phyloP scores from a whole-genome alignment of 805 yeast genomes.

The Cyberlindnera petersonii region DNA sequence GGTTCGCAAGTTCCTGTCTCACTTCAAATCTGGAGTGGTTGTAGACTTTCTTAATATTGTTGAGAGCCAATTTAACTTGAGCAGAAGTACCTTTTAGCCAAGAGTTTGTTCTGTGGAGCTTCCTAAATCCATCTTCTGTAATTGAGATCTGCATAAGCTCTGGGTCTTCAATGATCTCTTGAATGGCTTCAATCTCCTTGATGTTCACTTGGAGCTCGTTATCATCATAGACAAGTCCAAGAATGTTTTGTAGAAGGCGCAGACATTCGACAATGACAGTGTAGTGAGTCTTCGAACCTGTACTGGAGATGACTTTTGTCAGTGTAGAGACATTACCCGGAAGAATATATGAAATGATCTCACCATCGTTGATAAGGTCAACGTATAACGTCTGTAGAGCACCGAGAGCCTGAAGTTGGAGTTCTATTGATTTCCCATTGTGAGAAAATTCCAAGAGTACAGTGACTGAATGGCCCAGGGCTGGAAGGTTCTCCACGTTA shows the following conservation, averaged over 20 bases:
- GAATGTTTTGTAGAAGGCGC: conserved; percentile 29
- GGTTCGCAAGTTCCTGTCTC: conserved; percentile 28
- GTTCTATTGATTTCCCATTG: conserved; percentile 26
- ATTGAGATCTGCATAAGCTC: conserved; percentile 19
- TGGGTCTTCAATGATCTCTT: conserved; percentile 14
- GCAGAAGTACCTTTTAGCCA: conserved; percentile 54
- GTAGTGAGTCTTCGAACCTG: conserved; percentile 35
- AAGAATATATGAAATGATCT: conserved; percentile 42
- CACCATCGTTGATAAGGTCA: conserved; percentile 41
- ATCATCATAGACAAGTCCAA: conserved; percentile 41
- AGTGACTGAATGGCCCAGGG: conserved; percentile 45
- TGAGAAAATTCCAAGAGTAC: conserved; percentile 36
- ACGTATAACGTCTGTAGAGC: conserved; percentile 34
- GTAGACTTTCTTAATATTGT: conserved; percentile 22
- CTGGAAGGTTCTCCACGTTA: conserved; percentile 36
- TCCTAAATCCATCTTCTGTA: conserved; percentile 20
- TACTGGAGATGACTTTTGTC: conserved; percentile 34
- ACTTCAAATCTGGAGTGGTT: conserved; percentile 33
- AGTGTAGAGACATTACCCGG: conserved; percentile 50
- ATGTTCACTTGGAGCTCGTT: conserved; percentile 30
- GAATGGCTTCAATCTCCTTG: conserved; percentile 21
- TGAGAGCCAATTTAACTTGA: conserved; percentile 46
- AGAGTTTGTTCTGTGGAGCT: conserved; percentile 39
- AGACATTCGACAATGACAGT: conserved; percentile 33
- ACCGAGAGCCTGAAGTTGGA: conserved; percentile 33